Conservation (phyloP, 257 asterid genomes). For the Jasminum sambac region DNA sequence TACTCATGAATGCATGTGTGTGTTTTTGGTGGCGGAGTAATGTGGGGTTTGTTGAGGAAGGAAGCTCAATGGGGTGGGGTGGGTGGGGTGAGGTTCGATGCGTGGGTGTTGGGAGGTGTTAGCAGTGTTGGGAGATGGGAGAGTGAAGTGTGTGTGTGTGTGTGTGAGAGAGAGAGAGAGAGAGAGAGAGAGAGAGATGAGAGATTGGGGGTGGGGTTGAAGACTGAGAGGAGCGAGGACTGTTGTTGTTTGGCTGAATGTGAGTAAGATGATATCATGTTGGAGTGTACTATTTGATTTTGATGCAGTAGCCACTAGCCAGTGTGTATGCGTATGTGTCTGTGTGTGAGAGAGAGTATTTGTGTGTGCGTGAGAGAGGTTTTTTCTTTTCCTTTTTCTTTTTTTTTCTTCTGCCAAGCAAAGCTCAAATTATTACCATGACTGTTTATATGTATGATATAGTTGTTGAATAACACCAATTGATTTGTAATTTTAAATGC, state of each 20-base stretch:
- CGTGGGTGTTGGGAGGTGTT: slow-evolving; percentile 26
- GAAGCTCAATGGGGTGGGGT: slow-evolving; percentile 5
- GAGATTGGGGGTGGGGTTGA: slow-evolving; percentile 6
- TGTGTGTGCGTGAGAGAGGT: neutral
- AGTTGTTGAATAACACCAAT: too few relatives aligned
- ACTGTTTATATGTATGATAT: too few relatives aligned
- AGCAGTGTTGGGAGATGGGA: slow-evolving; percentile 21
- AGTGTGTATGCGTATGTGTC: neutral
- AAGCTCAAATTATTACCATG: too few relatives aligned
- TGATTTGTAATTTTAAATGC: too few relatives aligned
- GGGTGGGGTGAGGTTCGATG: slow-evolving; percentile 22
- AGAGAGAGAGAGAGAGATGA: neutral
- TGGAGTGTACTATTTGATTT: neutral
- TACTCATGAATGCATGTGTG: slow-evolving; percentile 58
- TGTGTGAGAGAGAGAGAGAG: slow-evolving; percentile 23
- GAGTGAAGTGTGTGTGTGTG: slow-evolving; percentile 10
- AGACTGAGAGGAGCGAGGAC: slow-evolving; percentile 29
- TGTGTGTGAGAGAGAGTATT: too few relatives aligned
- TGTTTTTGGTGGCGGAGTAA: slow-evolving; percentile 21
- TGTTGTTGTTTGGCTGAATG: slow-evolving; percentile 41
- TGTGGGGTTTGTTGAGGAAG: slow-evolving; percentile 26
- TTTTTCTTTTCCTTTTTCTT: too few relatives aligned
- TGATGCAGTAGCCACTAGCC: neutral
- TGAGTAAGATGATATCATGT: slow-evolving; percentile 56
- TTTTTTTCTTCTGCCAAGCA: too few relatives aligned